A percentile compares a stretch with the other conserved stretches of the same genome.
Conservation (phyloP, 495 filamentous ascomycete species). For the Alectoria sarmentosa region DNA sequence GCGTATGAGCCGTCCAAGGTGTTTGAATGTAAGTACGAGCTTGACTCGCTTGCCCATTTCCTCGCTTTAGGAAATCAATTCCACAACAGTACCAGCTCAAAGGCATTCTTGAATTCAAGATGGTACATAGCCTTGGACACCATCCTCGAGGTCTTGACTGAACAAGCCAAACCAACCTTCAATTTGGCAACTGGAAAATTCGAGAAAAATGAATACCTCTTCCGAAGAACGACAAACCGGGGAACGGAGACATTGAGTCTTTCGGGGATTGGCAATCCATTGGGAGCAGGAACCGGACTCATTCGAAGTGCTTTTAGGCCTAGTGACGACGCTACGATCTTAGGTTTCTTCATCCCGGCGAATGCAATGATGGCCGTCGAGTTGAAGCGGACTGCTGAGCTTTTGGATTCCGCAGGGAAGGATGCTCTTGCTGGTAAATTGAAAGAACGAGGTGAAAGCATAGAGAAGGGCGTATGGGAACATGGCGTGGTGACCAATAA, state of each 20-base stretch:
- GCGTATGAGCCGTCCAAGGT: conserved; percentile 74
- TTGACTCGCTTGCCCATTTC: conserved; percentile 92
- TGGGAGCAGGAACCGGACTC: conserved; percentile 76
- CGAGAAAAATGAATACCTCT: conserved; percentile 72
- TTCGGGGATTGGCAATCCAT: conserved; percentile 77
- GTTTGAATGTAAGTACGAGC: conserved; percentile 98
- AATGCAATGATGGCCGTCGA: conserved; percentile 96
- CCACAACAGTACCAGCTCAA: conserved; percentile 68
- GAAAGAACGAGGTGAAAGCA: conserved; percentile 55
- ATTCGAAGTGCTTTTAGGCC: conserved; percentile 90
- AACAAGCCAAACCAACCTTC: conserved; percentile 77
- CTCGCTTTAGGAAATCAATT: conserved; percentile 81
- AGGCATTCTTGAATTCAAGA: conserved; percentile 64
- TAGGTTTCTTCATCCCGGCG: conserved; percentile 92
- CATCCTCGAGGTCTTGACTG: conserved; percentile 63
- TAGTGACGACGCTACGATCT: conserved; percentile 94
- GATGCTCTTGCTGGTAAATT: conserved; percentile 48
- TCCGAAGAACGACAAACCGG: conserved; percentile 67
- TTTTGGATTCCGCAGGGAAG: conserved; percentile 55
- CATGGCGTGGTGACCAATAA: conserved; percentile 84
- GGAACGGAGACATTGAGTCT: conserved; percentile 91
- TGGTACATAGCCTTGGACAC: conserved; percentile 78
- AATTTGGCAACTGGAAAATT: conserved; percentile 54
- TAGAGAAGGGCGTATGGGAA: conserved; percentile 73
- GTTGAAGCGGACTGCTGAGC: conserved; percentile 64